Percentiles rank a stretch among this genome's conserved stretches.
phyloP scores from a whole-genome alignment of 805 yeast genomes.

The Ogataea chonburiensis region DNA sequence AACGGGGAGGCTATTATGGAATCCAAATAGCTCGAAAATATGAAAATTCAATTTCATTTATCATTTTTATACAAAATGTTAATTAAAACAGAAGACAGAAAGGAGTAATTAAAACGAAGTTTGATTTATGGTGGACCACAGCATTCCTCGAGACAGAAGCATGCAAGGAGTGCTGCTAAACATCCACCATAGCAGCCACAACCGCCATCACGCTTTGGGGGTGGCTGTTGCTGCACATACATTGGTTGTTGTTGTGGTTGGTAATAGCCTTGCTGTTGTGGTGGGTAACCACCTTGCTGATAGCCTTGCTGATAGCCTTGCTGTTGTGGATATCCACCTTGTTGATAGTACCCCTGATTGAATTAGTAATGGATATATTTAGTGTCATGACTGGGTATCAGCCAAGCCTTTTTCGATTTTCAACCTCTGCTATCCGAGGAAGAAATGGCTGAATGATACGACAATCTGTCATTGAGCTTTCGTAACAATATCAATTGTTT shows the following conservation, averaged over 20 bases:
- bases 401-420: too few relatives aligned
- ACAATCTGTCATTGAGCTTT: too few relatives aligned
- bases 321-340: conserved; percentile 13
- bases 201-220: conserved; percentile 15
- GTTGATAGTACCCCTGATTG: conserved; percentile 24
- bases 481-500: too few relatives aligned
- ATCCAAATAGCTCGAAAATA: too few relatives aligned
- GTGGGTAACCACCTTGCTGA: conserved; percentile 20
- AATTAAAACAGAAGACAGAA: too few relatives aligned
- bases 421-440: too few relatives aligned
- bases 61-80: too few relatives aligned
- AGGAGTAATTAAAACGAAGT: too few relatives aligned
- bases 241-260: conserved; percentile 26
- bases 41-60: background rate
- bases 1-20: conserved; percentile 30
- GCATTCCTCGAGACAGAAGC: conserved; percentile 23
- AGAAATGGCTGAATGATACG: too few relatives aligned
- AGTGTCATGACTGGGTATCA: background rate
- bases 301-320: conserved; percentile 22
- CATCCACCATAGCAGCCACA: conserved; percentile 25
- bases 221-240: conserved; percentile 26
- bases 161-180: conserved; percentile 21
- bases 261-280: conserved; percentile 21
- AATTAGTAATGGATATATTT: conserved; percentile 1
- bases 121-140: conserved; percentile 10